phyloP scores from a whole-genome alignment of 2,329 filamentous ascomycete species.

The Lecanosticta acicola region DNA sequence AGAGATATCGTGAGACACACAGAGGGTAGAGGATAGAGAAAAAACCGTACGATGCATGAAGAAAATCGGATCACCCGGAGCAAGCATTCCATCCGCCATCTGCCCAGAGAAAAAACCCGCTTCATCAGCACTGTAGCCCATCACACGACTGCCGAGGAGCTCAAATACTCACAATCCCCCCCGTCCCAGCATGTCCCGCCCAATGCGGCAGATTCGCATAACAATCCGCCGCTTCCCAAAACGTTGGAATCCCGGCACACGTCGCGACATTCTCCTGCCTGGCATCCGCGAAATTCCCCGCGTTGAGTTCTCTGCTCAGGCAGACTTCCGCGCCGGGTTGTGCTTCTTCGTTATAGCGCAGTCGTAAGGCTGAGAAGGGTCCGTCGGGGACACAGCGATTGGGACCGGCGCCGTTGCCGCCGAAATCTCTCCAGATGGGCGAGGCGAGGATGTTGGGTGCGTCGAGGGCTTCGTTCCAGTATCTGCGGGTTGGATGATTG shows the following conservation, averaged over 20 bases:
- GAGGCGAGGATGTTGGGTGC: slow-evolving; percentile 13
- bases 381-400: slow-evolving; percentile 14
- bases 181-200: slow-evolving; percentile 18
- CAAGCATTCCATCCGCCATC: slow-evolving; percentile 20
- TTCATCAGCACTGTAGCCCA: no score
- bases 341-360: slow-evolving; percentile 10
- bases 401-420: slow-evolving; percentile 10
- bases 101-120: neutral
- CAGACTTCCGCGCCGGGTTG: slow-evolving; percentile 9
- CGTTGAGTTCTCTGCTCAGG: slow-evolving; percentile 12
- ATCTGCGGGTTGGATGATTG: slow-evolving; percentile 4
- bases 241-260: slow-evolving; percentile 12
- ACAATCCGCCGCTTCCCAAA: slow-evolving; percentile 14
- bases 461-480: slow-evolving; percentile 17
- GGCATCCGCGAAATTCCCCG: slow-evolving; percentile 10
- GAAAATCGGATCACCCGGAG: slow-evolving; percentile 21
- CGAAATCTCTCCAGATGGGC: slow-evolving; percentile 19
- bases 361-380: slow-evolving; percentile 15
- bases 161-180: slow-evolving; percentile 8
- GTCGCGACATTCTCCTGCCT: slow-evolving; percentile 12
- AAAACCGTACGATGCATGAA: slow-evolving; percentile 16
- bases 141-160: neutral
- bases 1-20: no score
- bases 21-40: neutral
- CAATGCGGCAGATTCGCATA: slow-evolving; percentile 19